phyloP scores from a whole-genome alignment of 2,329 filamentous ascomycete genomes.

The Escovopsis weberi region DNA sequence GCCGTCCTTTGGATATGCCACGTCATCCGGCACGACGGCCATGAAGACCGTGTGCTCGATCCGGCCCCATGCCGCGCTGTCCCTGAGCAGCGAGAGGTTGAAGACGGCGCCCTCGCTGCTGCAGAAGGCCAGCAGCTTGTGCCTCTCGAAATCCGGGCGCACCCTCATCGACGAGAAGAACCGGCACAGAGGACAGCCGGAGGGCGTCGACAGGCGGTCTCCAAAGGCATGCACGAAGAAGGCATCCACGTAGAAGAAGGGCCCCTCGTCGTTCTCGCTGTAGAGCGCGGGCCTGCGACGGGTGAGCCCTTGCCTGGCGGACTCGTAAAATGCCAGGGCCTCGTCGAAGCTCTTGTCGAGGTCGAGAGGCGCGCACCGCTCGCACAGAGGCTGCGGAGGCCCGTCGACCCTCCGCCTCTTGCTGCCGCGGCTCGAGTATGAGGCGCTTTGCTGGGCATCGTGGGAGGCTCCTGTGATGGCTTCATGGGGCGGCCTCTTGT shows the following conservation, averaged over 20 bases:
- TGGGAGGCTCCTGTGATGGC: neutral
- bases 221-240: conserved; percentile 4
- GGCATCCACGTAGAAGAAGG: conserved; percentile 2
- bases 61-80: conserved; percentile 1
- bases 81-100: neutral
- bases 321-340: neutral
- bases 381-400: neutral
- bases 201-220: neutral
- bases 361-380: conserved; percentile 2
- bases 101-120: conserved; percentile 4
- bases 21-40: conserved; percentile 3
- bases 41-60: conserved; percentile 3
- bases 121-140: conserved; percentile 5
- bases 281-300: neutral
- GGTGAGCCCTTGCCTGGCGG: neutral
- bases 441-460: neutral
- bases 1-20: neutral
- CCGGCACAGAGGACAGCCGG: neutral
- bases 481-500: neutral
- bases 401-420: conserved; percentile 1
- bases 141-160: neutral
- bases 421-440: neutral
- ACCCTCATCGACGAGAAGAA: conserved; percentile 3
- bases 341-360: neutral
- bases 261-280: neutral